Percentiles rank a stretch among this genome's conserved stretches.
phyloP scores from a whole-genome alignment of 805 yeast species.

The Candida jianshihensis region DNA sequence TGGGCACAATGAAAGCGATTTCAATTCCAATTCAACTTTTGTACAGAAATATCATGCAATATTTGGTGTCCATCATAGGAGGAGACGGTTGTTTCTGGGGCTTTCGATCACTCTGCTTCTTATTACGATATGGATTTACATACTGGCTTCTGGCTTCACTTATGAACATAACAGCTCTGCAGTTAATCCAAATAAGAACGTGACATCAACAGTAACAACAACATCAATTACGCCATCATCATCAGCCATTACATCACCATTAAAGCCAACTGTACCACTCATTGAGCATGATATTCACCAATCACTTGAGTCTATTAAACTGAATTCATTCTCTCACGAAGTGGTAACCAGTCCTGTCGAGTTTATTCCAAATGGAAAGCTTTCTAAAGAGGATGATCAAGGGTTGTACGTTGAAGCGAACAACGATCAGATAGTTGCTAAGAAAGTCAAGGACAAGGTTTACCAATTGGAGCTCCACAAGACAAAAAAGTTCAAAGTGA shows the following conservation, averaged over 20 bases:
- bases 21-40: conserved; percentile 1
- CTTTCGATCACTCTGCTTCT: background rate
- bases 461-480: conserved; percentile 19
- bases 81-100: background rate
- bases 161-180: background rate
- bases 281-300: conserved; percentile 5
- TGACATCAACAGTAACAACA: too few species aligned
- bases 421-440: conserved; percentile 19
- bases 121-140: conserved; percentile 5
- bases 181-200: background rate
- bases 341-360: conserved; percentile 10
- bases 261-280: too few species aligned
- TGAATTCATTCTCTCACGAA: conserved; percentile 1
- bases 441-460: conserved; percentile 24
- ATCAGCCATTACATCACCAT: too few species aligned
- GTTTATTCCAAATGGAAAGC: conserved; percentile 21
- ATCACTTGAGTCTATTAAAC: conserved; percentile 7
- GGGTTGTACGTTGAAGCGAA: conserved; percentile 32
- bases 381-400: conserved; percentile 31
- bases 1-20: conserved; percentile 3
- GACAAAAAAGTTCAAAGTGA: conserved; percentile 32
- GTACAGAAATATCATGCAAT: background rate
- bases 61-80: too few species aligned
- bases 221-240: too few species aligned
- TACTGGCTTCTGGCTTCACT: background rate